Percentiles rank a stretch among this genome's conserved stretches.
Evolutionary conservation across 179 eudicot genomes (phyloP).

Genomic region (Beta macrorhiza): DNA sequence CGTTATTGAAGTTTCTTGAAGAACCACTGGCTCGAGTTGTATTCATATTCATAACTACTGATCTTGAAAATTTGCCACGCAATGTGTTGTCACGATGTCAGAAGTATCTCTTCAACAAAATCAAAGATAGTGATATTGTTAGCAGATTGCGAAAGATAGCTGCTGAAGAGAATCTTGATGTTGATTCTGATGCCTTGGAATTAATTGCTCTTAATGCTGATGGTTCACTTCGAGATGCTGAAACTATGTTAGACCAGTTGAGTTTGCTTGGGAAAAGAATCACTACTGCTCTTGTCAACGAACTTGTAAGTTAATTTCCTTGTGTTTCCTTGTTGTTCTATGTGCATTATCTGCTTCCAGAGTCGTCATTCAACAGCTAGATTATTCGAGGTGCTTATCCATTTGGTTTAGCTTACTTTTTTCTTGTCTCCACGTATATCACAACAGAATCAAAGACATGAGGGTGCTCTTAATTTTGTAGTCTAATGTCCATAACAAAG

Average conservation of each 20-base stretch:
- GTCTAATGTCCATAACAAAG: neutral
- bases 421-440: neutral
- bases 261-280: constrained; percentile 89
- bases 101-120: constrained; percentile 78
- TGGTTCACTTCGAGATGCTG: constrained; percentile 97
- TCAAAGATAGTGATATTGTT: constrained; percentile 73
- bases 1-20: constrained; percentile 81
- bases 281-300: constrained; percentile 84
- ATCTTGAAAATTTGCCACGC: constrained; percentile 85
- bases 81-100: constrained; percentile 79
- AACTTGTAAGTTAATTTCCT: constrained; percentile 64
- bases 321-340: neutral
- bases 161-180: constrained; percentile 67
- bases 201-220: constrained; percentile 91
- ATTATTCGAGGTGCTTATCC: neutral
- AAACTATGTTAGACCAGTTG: constrained; percentile 95
- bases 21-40: constrained; percentile 68
- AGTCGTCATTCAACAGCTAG: neutral
- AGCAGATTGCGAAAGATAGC: constrained; percentile 64
- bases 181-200: constrained; percentile 78
- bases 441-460: neutral
- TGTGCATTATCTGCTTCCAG: constrained; percentile 5
- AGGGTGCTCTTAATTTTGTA: neutral
- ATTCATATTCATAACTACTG: constrained; percentile 76
- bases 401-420: neutral